phyloP scores from a whole-genome alignment of 2,329 filamentous ascomycete genomes.

The Fusarium succisae region DNA sequence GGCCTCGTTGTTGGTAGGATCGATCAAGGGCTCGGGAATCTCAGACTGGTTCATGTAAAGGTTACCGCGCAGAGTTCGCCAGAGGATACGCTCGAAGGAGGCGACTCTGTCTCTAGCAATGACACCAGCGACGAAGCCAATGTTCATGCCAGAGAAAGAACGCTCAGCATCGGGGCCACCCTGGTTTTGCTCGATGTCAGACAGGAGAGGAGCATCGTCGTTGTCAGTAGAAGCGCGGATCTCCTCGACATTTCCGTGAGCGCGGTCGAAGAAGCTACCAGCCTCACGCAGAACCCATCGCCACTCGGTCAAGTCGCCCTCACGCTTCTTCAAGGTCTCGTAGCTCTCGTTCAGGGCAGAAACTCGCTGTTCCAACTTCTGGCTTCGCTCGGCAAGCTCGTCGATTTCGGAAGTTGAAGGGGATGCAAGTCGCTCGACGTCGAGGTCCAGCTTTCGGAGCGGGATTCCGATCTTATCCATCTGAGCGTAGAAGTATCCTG shows the following conservation, averaged over 20 bases:
- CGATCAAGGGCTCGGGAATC: conserved; percentile 91
- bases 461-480: conserved; percentile 93
- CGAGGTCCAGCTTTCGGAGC: conserved; percentile 90
- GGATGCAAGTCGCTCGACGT: conserved; percentile 84
- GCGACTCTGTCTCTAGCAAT: conserved; percentile 92
- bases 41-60: conserved; percentile 99
- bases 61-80: conserved; percentile 96
- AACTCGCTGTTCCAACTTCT: conserved; percentile 91
- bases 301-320: conserved; percentile 97
- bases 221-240: conserved; percentile 90
- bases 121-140: conserved; percentile 96
- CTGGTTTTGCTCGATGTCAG: conserved; percentile 88
- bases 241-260: conserved; percentile 95
- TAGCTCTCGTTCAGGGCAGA: conserved; percentile 96
- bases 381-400: conserved; percentile 90
- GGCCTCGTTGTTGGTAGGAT: conserved; percentile 91
- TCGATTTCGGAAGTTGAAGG: conserved; percentile 96
- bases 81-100: conserved; percentile 96
- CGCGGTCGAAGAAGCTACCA: conserved; percentile 95
- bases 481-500: conserved; percentile 92
- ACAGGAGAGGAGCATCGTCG: conserved; percentile 91
- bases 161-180: conserved; percentile 75
- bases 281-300: conserved; percentile 97
- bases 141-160: conserved; percentile 97
- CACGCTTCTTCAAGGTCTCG: conserved; percentile 96